phyloP scores from a whole-genome alignment of 495 filamentous ascomycete genomes.

The Tetracladium marchalianum region DNA sequence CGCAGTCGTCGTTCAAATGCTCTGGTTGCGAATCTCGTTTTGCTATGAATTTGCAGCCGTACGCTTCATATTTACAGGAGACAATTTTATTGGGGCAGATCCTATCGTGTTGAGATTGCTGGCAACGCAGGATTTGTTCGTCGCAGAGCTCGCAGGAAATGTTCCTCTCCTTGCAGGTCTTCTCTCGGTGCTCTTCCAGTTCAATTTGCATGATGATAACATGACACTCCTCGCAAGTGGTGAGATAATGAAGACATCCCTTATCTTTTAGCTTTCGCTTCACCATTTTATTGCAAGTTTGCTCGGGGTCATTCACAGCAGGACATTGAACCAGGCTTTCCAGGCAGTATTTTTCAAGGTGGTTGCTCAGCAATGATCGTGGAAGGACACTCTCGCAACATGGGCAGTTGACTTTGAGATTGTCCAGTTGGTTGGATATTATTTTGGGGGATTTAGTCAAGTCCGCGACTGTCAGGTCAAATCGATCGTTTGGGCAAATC shows the following conservation, averaged over 20 bases:
- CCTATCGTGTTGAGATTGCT: conserved; percentile 27
- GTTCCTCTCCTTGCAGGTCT: conserved; percentile 24
- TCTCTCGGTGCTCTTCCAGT: conserved; percentile 32
- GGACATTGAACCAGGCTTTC: conserved; percentile 59
- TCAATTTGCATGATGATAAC: conserved; percentile 25
- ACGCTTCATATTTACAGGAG: conserved; percentile 30
- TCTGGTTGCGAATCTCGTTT: conserved; percentile 23
- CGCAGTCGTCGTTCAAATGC: conserved; percentile 20
- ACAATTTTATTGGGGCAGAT: conserved; percentile 30
- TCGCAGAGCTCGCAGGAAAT: conserved; percentile 29
- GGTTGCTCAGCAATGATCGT: conserved; percentile 59
- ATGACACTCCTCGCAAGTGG: conserved; percentile 36
- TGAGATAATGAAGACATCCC: conserved; percentile 38
- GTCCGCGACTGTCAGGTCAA: conserved; percentile 20
- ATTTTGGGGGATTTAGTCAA: conserved; percentile 24
- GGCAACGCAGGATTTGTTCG: conserved; percentile 26
- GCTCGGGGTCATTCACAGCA: conserved; percentile 11
- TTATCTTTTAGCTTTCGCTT: conserved; percentile 26
- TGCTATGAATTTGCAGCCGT: conserved; percentile 28
- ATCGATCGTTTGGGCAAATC: conserved; percentile 42
- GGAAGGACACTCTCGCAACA: conserved; percentile 56
- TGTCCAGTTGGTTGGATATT: conserved; percentile 58
- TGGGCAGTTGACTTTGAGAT: conserved; percentile 65
- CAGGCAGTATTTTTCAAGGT: conserved; percentile 66
- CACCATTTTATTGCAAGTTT: conserved; percentile 30